A percentile compares a stretch with the other conserved stretches of the same genome.
Evolutionary conservation across 2,329 filamentous ascomycete genomes (phyloP).

Genomic region (Colletotrichum camelliae): DNA sequence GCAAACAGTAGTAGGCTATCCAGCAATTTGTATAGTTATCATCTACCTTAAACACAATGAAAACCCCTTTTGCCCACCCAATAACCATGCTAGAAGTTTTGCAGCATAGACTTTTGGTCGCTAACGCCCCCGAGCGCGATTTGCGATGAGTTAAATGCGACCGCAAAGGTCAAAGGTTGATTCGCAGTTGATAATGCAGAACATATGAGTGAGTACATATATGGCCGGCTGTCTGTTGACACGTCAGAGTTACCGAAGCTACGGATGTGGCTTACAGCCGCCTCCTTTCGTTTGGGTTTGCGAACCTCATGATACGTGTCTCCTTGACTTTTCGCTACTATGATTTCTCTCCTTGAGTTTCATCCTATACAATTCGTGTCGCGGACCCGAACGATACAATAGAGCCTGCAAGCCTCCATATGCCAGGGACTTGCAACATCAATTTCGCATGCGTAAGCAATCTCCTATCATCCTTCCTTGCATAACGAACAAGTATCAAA

Average conservation of each 20-base stretch:
- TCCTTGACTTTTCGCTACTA: background rate
- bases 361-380: background rate
- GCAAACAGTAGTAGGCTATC: background rate
- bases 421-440: background rate
- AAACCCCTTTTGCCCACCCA: background rate
- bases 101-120: rapidly evolving
- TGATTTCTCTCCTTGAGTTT: background rate
- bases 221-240: background rate
- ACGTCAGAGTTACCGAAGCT: background rate
- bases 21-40: background rate
- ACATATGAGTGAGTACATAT: background rate
- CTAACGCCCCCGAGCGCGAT: background rate
- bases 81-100: background rate
- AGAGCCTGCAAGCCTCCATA: background rate
- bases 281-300: background rate
- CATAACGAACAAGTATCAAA: background rate
- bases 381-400: background rate
- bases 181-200: background rate
- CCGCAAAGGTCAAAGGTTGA: background rate
- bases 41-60: background rate
- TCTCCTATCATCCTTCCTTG: background rate
- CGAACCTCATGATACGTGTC: background rate
- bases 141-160: background rate
- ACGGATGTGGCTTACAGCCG: background rate
- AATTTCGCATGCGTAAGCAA: background rate